These are phyloP conservation scores for Xylaria polymorpha DNA, from an alignment of 2,329 filamentous ascomycete species.

Conservation along the genomic window DNA sequence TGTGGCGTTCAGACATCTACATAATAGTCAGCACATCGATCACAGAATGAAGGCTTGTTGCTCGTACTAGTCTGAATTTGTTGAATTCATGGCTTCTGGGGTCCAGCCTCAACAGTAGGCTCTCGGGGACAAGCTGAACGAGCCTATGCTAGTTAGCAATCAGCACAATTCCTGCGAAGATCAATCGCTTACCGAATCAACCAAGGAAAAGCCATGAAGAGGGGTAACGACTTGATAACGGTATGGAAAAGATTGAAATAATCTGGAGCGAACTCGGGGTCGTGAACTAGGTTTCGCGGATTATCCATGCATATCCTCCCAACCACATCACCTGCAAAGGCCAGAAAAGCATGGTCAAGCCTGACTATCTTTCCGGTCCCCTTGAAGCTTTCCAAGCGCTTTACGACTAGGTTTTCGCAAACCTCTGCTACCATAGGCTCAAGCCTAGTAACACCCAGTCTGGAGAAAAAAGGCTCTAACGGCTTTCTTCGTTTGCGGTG, in stretches of 20 bases:
- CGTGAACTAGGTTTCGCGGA: constrained; percentile 13
- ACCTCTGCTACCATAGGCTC: constrained; percentile 18
- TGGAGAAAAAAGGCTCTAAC: constrained; percentile 33
- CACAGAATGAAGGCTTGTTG: not conserved
- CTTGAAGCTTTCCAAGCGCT: constrained; percentile 1
- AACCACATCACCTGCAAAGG: constrained; percentile 32
- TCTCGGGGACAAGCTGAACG: constrained; percentile 8
- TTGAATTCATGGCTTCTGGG: not conserved
- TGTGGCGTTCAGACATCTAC: constrained; percentile 23
- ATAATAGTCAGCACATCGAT: not conserved
- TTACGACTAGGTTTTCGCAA: not conserved
- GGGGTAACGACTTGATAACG: constrained; percentile 17
- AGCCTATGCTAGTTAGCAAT: constrained; percentile 5
- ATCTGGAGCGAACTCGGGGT: constrained; percentile 14
- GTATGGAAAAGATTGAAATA: constrained; percentile 20
- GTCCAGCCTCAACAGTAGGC: not conserved
- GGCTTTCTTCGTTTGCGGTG: constrained; percentile 28
- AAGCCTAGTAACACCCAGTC: constrained; percentile 16
- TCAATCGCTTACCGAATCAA: constrained; percentile 19
- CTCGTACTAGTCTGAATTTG: not conserved
- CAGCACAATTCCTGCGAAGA: not conserved
- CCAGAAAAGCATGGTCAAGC: constrained; percentile 26
- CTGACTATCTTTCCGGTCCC: constrained; percentile 13
- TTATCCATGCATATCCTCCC: constrained; percentile 18
- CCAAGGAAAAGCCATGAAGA: constrained; percentile 24